Evolutionary conservation across 2,329 filamentous ascomycete genomes (phyloP).

Genomic region (Fusarium praegraminearum): DNA sequence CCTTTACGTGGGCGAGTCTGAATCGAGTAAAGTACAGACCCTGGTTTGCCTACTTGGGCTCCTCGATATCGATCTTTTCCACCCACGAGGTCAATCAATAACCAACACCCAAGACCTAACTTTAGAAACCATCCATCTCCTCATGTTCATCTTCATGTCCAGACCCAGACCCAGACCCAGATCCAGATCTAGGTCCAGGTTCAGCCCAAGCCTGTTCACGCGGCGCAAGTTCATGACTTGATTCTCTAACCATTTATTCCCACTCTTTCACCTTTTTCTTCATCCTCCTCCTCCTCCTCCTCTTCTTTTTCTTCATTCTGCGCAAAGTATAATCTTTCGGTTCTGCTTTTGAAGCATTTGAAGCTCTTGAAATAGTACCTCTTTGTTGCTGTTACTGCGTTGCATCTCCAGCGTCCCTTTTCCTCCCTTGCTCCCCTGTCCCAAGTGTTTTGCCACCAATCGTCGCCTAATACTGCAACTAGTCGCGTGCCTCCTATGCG

Average conservation of each 20-base stretch:
- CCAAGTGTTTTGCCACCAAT: slow-evolving; percentile 21
- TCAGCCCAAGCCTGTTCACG: slow-evolving; percentile 10
- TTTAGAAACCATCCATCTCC: background rate
- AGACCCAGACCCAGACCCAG: background rate
- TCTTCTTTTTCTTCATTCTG: background rate
- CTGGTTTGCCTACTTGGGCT: slow-evolving; percentile 8
- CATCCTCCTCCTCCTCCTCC: background rate
- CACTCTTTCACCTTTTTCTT: slow-evolving; percentile 4
- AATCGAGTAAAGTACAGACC: slow-evolving; percentile 31
- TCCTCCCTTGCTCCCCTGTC: slow-evolving; percentile 1
- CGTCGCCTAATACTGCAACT: slow-evolving; percentile 27
- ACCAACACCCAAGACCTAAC: background rate
- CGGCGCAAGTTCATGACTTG: slow-evolving; percentile 31
- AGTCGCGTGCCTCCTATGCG: slow-evolving; percentile 42
- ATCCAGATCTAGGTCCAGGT: background rate
- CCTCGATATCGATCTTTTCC: slow-evolving; percentile 28
- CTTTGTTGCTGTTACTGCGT: background rate
- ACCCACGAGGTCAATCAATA: slow-evolving; percentile 34
- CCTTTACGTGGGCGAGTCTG: slow-evolving; percentile 32
- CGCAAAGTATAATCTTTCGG: background rate
- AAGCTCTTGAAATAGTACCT: background rate
- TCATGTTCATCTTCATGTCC: slow-evolving; percentile 1
- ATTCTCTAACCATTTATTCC: slow-evolving; percentile 10
- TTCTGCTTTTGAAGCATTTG: slow-evolving; percentile 1
- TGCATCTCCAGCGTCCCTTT: slow-evolving; percentile 11